Conservation (phyloP, 108 stramenopile genomes). For the Fragilaria radians region DNA sequence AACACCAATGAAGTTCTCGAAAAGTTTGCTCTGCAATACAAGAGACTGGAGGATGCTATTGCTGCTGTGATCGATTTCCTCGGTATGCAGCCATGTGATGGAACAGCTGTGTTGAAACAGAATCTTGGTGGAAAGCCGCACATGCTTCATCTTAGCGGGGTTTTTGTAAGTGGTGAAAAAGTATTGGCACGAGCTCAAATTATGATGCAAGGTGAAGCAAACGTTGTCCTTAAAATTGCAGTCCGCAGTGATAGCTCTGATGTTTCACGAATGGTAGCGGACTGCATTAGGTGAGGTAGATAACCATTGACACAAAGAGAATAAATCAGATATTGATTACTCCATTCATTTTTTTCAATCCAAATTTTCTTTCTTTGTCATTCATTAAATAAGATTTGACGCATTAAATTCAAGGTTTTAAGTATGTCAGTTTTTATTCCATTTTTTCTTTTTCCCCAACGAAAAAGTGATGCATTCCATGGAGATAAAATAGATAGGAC, state of each 20-base stretch:
- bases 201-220: conserved; percentile 54
- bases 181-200: conserved; percentile 86
- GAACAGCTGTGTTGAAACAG: conserved; percentile 58
- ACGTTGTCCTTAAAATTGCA: conserved; percentile 85
- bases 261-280: conserved; percentile 76
- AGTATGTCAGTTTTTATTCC: too few relatives aligned
- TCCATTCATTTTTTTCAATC: too few relatives aligned
- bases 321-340: too few relatives aligned
- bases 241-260: conserved; percentile 68
- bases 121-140: conserved; percentile 65
- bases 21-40: conserved; percentile 89
- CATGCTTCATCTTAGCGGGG: conserved; percentile 87
- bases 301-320: too few relatives aligned
- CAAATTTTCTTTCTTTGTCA: too few relatives aligned
- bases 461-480: too few relatives aligned
- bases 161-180: conserved; percentile 71
- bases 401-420: too few relatives aligned
- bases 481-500: too few relatives aligned
- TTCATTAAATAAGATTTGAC: too few relatives aligned
- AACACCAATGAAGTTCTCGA: conserved; percentile 85
- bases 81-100: conserved; percentile 92
- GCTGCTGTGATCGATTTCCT: conserved; percentile 74
- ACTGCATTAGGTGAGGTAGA: conserved; percentile 77
- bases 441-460: too few relatives aligned
- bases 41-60: conserved; percentile 80